Evolutionary conservation across 371 early-diverging fungal genomes (phyloP).

Genomic region (Mortierella sp.): DNA sequence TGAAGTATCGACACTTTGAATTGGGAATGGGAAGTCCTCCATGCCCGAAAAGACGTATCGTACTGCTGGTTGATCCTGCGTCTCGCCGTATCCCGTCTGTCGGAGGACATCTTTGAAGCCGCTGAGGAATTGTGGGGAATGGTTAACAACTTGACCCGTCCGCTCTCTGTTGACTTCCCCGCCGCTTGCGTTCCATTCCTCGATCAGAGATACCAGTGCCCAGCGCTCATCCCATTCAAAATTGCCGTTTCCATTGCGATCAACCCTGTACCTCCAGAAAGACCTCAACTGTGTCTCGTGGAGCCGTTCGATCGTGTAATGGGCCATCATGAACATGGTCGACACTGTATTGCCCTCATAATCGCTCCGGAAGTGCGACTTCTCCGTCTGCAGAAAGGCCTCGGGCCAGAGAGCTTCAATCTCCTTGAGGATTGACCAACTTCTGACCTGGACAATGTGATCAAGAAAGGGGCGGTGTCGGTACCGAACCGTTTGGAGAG

Average conservation of each 20-base stretch:
- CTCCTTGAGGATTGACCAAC: not conserved
- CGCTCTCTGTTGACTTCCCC: not conserved
- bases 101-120: not conserved
- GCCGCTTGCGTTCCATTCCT: conserved; percentile 10
- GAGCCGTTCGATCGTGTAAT: conserved; percentile 33
- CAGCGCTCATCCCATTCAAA: conserved; percentile 27
- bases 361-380: not conserved
- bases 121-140: not conserved
- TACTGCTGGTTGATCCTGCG: not conserved
- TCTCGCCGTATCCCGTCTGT: not conserved
- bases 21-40: conserved; percentile 16
- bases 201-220: not conserved
- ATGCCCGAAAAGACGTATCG: conserved; percentile 7
- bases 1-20: conserved; percentile 3
- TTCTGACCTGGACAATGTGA: not conserved
- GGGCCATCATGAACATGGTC: conserved; percentile 23
- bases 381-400: not conserved
- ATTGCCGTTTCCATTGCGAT: conserved; percentile 18
- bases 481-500: not conserved
- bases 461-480: not conserved
- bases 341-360: not conserved
- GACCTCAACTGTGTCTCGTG: conserved; percentile 31
- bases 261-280: conserved; percentile 27
- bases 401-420: not conserved
- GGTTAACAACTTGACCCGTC: not conserved